Evolutionary conservation across 2,329 filamentous ascomycete species (phyloP), one percentile per base, ranked within the genome.

Genomic region (Pseudocercospora fuligena): DNA sequence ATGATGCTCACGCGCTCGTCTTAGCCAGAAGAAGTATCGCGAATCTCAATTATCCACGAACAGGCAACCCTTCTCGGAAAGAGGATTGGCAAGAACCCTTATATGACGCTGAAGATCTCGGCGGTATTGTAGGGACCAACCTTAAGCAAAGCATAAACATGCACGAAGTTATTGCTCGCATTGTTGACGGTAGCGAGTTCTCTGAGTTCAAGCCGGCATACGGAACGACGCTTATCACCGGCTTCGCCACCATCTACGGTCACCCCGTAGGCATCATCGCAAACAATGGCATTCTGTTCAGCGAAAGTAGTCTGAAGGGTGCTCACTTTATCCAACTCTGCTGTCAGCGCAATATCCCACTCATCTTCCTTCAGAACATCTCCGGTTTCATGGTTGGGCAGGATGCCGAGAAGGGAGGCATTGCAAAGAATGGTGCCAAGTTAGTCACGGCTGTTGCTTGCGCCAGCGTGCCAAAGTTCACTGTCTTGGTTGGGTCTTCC

Each of bases 301-400:
- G 92, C 63, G 88, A 93, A 60, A 93, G 92, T 9, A 90, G 93
- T 8, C 86, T 97, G 68, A 99, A 99, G 81, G 95, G 94, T 40
- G 93, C 95, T 0, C 95, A 99, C 81, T 99, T 99, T 80, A 93
- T 98, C 74, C 92, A 99, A 80, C 88, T 99, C 4, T 98, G 94
- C 82, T 87, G 91, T 31, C 93, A 97, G 80, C 90, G 95, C 64
- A 89, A 92, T 62, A 92, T 98, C 64, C 94, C 95, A 0, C 84
- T 98, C 9, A 86, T 98, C 60, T 98, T 98, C 81, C 83, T 99
- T 21, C 95, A 99, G 79, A 98, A 99, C 80, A 98, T 99, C 77
- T 90, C 90, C 5, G 95, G 95, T 51, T 99, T 99, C 86, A 99
- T 99, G 95, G 95, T 99, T 33, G 95, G 95, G 51, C 87, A 89